A percentile compares a stretch with the other conserved stretches of the same genome.
phyloP scores from a whole-genome alignment of 2,329 filamentous ascomycete genomes.

The Talaromyces sp. region DNA sequence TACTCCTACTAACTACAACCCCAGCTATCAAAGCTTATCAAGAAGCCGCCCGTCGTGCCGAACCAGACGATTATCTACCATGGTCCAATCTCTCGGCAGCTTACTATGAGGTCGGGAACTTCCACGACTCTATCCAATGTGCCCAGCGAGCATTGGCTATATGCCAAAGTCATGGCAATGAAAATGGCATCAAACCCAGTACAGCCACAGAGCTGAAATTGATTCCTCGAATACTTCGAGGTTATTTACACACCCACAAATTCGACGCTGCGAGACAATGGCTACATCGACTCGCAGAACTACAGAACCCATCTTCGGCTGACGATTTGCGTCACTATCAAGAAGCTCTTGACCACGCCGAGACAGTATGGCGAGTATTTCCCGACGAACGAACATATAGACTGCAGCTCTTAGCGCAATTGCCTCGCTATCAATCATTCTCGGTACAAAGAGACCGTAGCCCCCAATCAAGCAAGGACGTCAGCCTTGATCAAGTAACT shows the following conservation, averaged over 20 bases:
- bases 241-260: slow-evolving; percentile 10
- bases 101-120: slow-evolving; percentile 14
- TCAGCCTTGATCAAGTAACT: slow-evolving; percentile 7
- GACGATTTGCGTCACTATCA: slow-evolving; percentile 10
- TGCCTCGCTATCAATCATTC: slow-evolving; percentile 8
- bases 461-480: background rate
- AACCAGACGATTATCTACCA: slow-evolving; percentile 12
- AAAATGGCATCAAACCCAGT: background rate
- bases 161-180: background rate
- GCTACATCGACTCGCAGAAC: slow-evolving; percentile 5
- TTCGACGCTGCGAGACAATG: slow-evolving; percentile 9
- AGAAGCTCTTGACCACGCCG: slow-evolving; percentile 4
- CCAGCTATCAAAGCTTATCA: slow-evolving; percentile 16
- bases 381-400: slow-evolving; percentile 3
- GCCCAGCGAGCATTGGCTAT: slow-evolving; percentile 10
- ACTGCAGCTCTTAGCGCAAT: background rate
- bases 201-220: slow-evolving; percentile 10
- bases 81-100: slow-evolving; percentile 17
- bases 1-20: background rate
- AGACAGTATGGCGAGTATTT: slow-evolving; percentile 3
- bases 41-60: slow-evolving; percentile 9
- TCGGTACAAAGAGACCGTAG: background rate
- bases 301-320: background rate
- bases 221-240: slow-evolving; percentile 7
- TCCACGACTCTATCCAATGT: slow-evolving; percentile 3